Conservation (phyloP, 2,329 filamentous ascomycete genomes). For the Hawksworthiomyces lignivorus region DNA sequence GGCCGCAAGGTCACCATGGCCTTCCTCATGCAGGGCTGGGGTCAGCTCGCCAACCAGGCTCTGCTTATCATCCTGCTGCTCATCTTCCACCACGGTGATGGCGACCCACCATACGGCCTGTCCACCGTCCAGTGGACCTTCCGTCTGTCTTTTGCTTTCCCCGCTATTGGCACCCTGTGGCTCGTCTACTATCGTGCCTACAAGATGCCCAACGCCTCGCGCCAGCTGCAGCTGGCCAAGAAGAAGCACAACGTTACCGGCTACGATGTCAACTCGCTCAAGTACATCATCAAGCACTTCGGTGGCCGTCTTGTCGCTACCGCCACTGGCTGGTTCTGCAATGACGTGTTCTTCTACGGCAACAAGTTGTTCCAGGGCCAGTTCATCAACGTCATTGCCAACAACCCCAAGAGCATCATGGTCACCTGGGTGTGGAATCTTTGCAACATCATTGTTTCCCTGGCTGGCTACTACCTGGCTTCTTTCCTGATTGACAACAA, state of each 20-base stretch:
- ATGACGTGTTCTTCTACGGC: slow-evolving; percentile 98
- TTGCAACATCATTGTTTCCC: slow-evolving; percentile 79
- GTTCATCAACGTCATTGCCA: slow-evolving; percentile 17
- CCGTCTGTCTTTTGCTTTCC: slow-evolving; percentile 85
- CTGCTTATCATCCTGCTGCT: slow-evolving; percentile 78
- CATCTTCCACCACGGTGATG: slow-evolving; percentile 76
- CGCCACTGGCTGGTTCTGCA: slow-evolving; percentile 85
- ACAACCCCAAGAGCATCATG: slow-evolving; percentile 55
- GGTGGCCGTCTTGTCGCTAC: slow-evolving; percentile 81
- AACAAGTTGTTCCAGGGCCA: slow-evolving; percentile 19
- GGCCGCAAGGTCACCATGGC: slow-evolving; percentile 92
- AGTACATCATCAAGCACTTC: slow-evolving; percentile 72
- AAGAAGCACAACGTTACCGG: slow-evolving; percentile 81
- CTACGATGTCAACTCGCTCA: slow-evolving; percentile 81
- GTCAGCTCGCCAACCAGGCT: slow-evolving; percentile 90
- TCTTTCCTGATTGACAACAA: slow-evolving; percentile 91
- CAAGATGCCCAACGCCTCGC: slow-evolving; percentile 86
- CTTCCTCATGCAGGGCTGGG: slow-evolving; percentile 98
- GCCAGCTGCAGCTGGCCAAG: slow-evolving; percentile 75
- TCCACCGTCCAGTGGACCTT: slow-evolving; percentile 83
- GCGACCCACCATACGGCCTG: slow-evolving; percentile 68
- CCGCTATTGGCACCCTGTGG: slow-evolving; percentile 85
- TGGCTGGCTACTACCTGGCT: slow-evolving; percentile 83
- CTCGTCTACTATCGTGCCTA: slow-evolving; percentile 92
- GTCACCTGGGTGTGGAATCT: slow-evolving; percentile 87